phyloP scores from a whole-genome alignment of 164 flowering plant species.

The Stephania cephalantha region DNA sequence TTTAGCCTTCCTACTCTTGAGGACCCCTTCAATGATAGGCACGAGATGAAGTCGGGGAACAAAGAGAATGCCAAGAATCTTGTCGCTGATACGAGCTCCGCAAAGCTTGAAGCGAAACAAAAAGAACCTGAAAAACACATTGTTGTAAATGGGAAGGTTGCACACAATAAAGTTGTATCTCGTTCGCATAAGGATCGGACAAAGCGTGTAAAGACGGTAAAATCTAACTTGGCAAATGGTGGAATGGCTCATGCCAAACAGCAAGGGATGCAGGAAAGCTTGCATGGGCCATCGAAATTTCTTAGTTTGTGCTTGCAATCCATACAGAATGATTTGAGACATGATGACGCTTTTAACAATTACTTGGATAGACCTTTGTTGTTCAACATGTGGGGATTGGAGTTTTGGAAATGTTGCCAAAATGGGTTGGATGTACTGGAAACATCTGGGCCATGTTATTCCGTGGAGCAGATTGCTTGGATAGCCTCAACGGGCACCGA shows the following conservation, averaged over 20 bases:
- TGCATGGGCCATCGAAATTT: constrained; percentile 60
- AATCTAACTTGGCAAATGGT: constrained; percentile 7
- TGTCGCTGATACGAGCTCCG: constrained; percentile 4
- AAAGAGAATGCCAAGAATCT: constrained; percentile 23
- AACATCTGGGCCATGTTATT: constrained; percentile 43
- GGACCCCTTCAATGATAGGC: constrained; percentile 84
- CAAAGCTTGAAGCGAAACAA: background rate
- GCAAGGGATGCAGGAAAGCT: constrained; percentile 14
- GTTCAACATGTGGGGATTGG: constrained; percentile 65
- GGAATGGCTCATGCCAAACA: constrained; percentile 9
- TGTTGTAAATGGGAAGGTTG: constrained; percentile 8
- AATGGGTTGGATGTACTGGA: constrained; percentile 57
- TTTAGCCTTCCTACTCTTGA: constrained; percentile 82
- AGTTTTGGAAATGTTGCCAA: constrained; percentile 61
- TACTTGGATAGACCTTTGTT: constrained; percentile 40
- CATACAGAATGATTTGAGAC: constrained; percentile 45
- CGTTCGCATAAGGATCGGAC: constrained; percentile 8
- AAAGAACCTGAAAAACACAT: constrained; percentile 15
- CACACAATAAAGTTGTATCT: background rate
- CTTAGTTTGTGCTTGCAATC: constrained; percentile 63
- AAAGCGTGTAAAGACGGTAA: constrained; percentile 7
- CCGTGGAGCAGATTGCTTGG: constrained; percentile 76
- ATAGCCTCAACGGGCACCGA: constrained; percentile 70
- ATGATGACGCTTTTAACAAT: constrained; percentile 22
- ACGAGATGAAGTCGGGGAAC: constrained; percentile 24